Evolutionary conservation across 176 grass and related monocot species (phyloP), one percentile per base, ranked within the genome.

Genomic region (Puya raimondii): DNA sequence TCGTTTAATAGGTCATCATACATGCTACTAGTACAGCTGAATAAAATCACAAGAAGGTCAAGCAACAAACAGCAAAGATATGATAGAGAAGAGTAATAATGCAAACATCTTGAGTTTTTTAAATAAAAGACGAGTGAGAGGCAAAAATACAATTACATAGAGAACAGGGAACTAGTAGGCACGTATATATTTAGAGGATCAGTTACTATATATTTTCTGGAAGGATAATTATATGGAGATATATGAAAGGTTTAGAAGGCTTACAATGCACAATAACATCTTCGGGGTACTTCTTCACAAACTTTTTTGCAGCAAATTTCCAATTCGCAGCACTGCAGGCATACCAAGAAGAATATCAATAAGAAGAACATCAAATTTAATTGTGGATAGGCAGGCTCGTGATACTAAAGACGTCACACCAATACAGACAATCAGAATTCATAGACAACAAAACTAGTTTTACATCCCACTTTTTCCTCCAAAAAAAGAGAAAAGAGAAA

Each of bases 251-350:
- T 56, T 71, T 49, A 61, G 69, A 67, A 20, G 70, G 85, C 88
- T 92, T 78, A 97, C 93, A 73, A 50, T 83, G 86, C 76, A 97
- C 89, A 76, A 92, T 53, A 64, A 97, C 81, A 52, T 92, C 86
- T 64, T 92, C 89, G 42, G 89, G 86, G 59, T 85, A 83, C 75
- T 70, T 97, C 79, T 72, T 92, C 57, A 77, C 74, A 78, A 97
- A 97, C 49, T 90, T 81, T 85, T 90, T 92, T 51, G 77, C 86
- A 11, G 93, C 89, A n/a, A 76, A 97, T 48, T 47, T 70, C 89
- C 93, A 92, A 76, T 97, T 66, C 53, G 84, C 81, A 71, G 93
- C 86, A 84, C 93, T 97, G 89, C 77, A 85, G 22, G 16, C 16
- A 22, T 73, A 48, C 33, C 33, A 42, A 42, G 33, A 42, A 26